Conservation (phyloP, 495 filamentous ascomycete species). For the Chaetomium fimeti region DNA sequence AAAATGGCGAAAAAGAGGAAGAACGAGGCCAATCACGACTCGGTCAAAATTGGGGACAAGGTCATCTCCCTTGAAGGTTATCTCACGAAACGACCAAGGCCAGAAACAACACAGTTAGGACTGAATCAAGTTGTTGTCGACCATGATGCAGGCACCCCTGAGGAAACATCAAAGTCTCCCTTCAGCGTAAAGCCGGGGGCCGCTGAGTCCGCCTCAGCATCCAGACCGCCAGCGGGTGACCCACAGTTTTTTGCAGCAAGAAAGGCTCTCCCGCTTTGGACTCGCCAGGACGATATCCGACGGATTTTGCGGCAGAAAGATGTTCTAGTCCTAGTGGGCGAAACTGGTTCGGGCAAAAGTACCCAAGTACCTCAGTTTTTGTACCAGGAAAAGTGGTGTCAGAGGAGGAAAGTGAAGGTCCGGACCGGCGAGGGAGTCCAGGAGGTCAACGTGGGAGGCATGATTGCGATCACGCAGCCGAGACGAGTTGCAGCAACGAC, state of each 20-base stretch:
- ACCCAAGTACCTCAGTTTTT: slow-evolving; percentile 96
- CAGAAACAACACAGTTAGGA: slow-evolving; percentile 23
- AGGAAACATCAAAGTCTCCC: no score
- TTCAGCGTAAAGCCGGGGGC: no score
- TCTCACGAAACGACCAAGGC: slow-evolving; percentile 37
- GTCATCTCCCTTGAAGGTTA: slow-evolving; percentile 45
- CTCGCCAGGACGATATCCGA: slow-evolving; percentile 67
- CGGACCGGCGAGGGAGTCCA: slow-evolving; percentile 38
- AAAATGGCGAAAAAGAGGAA: slow-evolving; percentile 33
- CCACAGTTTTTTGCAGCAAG: slow-evolving; percentile 40
- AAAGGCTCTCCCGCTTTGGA: slow-evolving; percentile 78
- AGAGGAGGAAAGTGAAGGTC: slow-evolving; percentile 53
- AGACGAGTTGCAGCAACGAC: slow-evolving; percentile 93
- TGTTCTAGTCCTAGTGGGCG: slow-evolving; percentile 82
- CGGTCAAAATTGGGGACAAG: slow-evolving; percentile 43
- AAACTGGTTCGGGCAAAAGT: slow-evolving; percentile 95
- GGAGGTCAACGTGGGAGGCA: slow-evolving; percentile 66
- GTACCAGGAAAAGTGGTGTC: slow-evolving; percentile 75
- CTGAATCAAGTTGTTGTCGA: no score
- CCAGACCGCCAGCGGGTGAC: slow-evolving; percentile 26
- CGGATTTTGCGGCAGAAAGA: slow-evolving; percentile 63
- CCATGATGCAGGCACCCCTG: no score
- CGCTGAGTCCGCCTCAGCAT: no score
- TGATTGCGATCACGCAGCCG: slow-evolving; percentile 94
- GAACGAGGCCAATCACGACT: slow-evolving; percentile 14